Conservation (phyloP, 169 alveolate genomes). For the Eimeria acervulina region DNA sequence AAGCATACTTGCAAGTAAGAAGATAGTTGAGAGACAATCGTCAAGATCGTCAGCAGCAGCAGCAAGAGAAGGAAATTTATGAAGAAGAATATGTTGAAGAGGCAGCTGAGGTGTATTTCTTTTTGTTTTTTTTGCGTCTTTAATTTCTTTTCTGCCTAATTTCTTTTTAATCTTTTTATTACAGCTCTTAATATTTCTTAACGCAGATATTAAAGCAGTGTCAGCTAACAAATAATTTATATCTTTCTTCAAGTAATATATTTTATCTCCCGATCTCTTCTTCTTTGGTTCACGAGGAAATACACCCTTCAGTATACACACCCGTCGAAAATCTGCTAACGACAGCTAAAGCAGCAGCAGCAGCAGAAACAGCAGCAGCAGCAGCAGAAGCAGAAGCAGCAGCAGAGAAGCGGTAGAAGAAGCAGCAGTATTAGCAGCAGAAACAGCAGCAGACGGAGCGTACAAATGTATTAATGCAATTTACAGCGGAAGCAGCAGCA, state of each 20-base stretch:
- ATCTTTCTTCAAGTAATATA: constrained; percentile 97
- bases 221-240: constrained; percentile 91
- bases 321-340: constrained; percentile 96
- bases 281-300: constrained; percentile 99
- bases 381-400: neutral
- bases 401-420: neutral
- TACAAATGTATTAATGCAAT: neutral
- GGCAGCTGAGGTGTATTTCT: constrained; percentile 95
- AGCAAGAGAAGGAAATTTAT: constrained; percentile 97
- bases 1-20: constrained; percentile 95
- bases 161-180: constrained; percentile 95
- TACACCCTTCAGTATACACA: constrained; percentile 99
- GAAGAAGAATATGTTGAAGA: constrained; percentile 93
- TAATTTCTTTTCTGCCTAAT: constrained; percentile 92
- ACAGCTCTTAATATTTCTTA: constrained; percentile 95
- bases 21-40: constrained; percentile 98
- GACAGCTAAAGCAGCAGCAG: constrained; percentile 84
- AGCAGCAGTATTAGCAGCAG: neutral
- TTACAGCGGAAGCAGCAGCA: constrained; percentile 2
- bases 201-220: constrained; percentile 92
- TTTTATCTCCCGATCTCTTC: constrained; percentile 93
- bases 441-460: neutral
- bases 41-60: constrained; percentile 98
- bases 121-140: constrained; percentile 91
- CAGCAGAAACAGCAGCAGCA: constrained; percentile 18